phyloP scores from a whole-genome alignment of 2,329 filamentous ascomycete genomes.

The Diaporthe destruens region DNA sequence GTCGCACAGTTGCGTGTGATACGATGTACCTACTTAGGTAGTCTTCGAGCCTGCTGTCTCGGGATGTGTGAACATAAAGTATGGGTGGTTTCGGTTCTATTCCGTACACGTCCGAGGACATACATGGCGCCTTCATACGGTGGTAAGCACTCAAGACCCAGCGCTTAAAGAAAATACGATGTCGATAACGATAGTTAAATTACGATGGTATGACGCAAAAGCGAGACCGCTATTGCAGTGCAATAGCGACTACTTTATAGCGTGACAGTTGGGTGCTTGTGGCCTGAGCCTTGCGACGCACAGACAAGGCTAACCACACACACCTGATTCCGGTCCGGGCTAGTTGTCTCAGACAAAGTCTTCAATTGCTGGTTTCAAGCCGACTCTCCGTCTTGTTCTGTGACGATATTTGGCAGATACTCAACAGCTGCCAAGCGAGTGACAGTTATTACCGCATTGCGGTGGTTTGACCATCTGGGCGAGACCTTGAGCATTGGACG shows the following conservation, averaged over 20 bases:
- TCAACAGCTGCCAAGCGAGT: neutral
- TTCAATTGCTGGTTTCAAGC: neutral
- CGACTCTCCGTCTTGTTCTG: neutral
- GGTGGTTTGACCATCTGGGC: neutral
- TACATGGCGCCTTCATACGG: no score
- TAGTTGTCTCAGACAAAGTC: neutral
- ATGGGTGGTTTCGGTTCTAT: no score
- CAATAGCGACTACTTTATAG: no score
- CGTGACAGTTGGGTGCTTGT: no score
- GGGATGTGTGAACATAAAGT: neutral
- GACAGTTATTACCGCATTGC: neutral
- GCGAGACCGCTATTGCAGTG: no score
- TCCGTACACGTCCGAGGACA: no score
- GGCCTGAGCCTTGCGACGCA: no score
- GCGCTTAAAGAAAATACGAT: no score
- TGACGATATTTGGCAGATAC: neutral
- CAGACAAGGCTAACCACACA: no score
- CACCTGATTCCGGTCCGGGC: constrained; percentile 3
- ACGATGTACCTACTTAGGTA: neutral
- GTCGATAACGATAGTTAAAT: no score
- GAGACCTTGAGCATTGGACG: neutral
- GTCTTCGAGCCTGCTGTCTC: neutral
- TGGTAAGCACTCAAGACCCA: no score
- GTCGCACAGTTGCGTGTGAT: neutral
- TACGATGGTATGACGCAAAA: no score